These are phyloP conservation scores for Triticum aestivum DNA, from an alignment of 176 grass and related monocot species.

Conservation along the genomic window DNA sequence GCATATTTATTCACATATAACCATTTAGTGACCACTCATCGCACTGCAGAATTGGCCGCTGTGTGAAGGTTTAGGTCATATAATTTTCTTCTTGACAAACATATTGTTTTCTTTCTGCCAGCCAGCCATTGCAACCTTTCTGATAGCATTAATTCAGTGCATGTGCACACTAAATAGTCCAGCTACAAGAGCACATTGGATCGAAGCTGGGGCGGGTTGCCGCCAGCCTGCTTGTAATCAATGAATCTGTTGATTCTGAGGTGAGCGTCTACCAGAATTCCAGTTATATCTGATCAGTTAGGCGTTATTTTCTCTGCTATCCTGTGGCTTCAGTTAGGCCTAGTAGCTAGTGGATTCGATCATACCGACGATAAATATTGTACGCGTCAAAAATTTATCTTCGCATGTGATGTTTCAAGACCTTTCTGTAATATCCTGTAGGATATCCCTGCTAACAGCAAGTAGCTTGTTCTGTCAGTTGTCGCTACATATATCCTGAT, in stretches of 20 bases:
- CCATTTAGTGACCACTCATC: not conserved
- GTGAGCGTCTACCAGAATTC: conserved; percentile 20
- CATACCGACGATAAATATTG: conserved; percentile 2
- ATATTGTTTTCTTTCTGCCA: not conserved
- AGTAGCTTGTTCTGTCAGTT: conserved; percentile 19
- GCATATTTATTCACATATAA: not conserved
- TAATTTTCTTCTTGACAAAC: not conserved
- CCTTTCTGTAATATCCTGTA: conserved; percentile 23
- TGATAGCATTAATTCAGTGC: conserved; percentile 11
- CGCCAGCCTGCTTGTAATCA: conserved; percentile 35
- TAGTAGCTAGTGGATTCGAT: conserved; percentile 7
- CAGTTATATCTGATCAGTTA: conserved; percentile 28
- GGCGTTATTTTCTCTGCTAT: not conserved
- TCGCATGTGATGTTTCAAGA: conserved; percentile 21
- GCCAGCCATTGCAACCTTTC: not conserved
- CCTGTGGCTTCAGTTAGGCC: conserved; percentile 21
- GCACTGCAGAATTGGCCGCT: not conserved
- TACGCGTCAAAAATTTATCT: conserved; percentile 23
- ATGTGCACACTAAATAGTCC: conserved; percentile 22
- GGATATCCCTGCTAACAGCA: conserved; percentile 31
- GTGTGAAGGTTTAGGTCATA: not conserved
- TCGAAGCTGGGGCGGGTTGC: conserved; percentile 17
- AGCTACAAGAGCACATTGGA: conserved; percentile 15
- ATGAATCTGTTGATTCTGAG: conserved; percentile 21
- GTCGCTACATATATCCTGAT: conserved; percentile 2